These are phyloP conservation scores for Penicillium dipodomyicola DNA, from an alignment of 495 filamentous ascomycete genomes.

Conservation along the genomic window DNA sequence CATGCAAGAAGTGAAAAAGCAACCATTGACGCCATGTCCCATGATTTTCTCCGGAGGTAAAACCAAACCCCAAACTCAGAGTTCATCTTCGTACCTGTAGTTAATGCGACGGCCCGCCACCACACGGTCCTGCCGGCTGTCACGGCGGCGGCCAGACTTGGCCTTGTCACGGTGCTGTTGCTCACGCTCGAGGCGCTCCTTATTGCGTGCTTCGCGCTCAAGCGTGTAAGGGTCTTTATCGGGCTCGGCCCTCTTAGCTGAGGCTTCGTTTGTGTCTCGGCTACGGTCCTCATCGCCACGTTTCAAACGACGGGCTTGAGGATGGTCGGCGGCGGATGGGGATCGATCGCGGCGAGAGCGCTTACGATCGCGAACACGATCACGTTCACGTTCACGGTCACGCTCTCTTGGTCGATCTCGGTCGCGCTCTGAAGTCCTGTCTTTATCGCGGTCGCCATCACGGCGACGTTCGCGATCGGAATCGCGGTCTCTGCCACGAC, in stretches of 20 bases:
- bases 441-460: constrained; percentile 33
- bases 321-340: constrained; percentile 38
- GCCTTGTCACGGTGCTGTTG: constrained; percentile 63
- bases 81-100: constrained; percentile 61
- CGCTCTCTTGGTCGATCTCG: constrained; percentile 27
- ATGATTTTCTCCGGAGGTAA: background rate
- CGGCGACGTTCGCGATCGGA: constrained; percentile 30
- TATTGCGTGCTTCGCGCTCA: constrained; percentile 72
- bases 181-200: constrained; percentile 75
- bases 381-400: constrained; percentile 52
- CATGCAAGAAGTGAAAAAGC: constrained; percentile 5
- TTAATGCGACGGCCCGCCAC: constrained; percentile 51
- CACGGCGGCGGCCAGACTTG: constrained; percentile 49
- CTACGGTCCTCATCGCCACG: constrained; percentile 32
- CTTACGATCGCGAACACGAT: too few relatives aligned
- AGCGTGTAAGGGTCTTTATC: constrained; percentile 67
- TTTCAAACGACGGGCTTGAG: constrained; percentile 45
- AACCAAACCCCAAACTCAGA: constrained; percentile 6
- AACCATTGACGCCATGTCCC: constrained; percentile 5
- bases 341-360: constrained; percentile 53
- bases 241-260: constrained; percentile 28
- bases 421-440: constrained; percentile 37
- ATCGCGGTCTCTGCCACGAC: constrained; percentile 33
- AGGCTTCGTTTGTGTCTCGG: constrained; percentile 17
- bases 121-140: constrained; percentile 52